Evolutionary conservation across 306 rosid genomes (phyloP), one percentile per base, ranked within the genome.

Genomic region (Pyrus bretschneideri): DNA sequence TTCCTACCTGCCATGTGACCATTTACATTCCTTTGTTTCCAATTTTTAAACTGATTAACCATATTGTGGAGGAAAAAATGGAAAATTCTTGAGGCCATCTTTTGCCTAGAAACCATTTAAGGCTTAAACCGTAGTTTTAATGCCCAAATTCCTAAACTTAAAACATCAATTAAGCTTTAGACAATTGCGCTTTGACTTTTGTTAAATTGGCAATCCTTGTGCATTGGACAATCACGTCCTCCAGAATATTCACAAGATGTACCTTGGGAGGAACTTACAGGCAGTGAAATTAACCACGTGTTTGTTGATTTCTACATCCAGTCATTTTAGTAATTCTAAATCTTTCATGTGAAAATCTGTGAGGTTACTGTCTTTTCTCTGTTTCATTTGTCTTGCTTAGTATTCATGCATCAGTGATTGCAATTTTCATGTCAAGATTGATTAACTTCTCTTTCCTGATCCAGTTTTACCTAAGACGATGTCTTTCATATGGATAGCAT

Each of bases 401-500:
- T n/a, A 25, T 15, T 72, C 65, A 55, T 33, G 25, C n/a, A n/a
- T 29, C 51, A 55, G 4, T 72, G 52, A 9, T 19, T 38, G 5
- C 17, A 38, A 60, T n/a, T 22, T 18, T 40, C 49, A 15, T 73
- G 22, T 61, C 59, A 18, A 11, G 30, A 44, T 59, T 49, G 30
- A 22, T 59, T 59, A 58, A 58, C 21, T 72, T 73, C 58, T 42
- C 30, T 27, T 51, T 73, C 69, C 8, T 73, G 58, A 61, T 61
- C 22, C 60, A 73, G 35, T 72, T 73, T 59, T 40, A 58, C 57
- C 67, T 59, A 23, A 40, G 35, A 73, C 25, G 67, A 59, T 73
- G 57, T 67, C 71, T 67, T 67, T 38, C 71, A 22, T 67, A 22
- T 40, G 14, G 69, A 73, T 73, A 11, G 69, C 68, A 60, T 35